These are phyloP conservation scores for Hyphopichia wangnamkhiaoensis DNA, from an alignment of 1,139 yeast species.

Conservation along the genomic window DNA sequence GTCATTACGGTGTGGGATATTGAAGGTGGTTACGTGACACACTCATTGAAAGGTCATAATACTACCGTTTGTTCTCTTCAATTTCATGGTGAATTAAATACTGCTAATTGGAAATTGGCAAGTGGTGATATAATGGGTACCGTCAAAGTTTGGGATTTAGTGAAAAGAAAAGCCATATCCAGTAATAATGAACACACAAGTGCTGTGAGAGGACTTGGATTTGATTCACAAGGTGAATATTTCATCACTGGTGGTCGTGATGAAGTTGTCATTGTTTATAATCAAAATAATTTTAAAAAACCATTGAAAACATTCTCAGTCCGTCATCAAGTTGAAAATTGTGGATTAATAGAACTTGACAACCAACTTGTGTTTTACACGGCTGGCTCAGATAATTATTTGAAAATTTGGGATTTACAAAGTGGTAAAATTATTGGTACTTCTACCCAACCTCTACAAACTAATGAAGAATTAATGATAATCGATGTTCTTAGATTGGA, in stretches of 20 bases:
- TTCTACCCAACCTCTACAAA: conserved; percentile 51
- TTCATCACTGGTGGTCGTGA: conserved; percentile 91
- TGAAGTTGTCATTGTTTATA: conserved; percentile 68
- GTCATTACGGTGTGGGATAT: conserved; percentile 90
- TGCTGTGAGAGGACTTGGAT: conserved; percentile 85
- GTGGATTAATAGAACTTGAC: conserved; percentile 58
- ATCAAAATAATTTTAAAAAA: conserved; percentile 49
- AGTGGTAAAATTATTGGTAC: conserved; percentile 42
- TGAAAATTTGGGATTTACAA: conserved; percentile 60
- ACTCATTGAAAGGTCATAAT: conserved; percentile 91
- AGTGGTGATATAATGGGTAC: conserved; percentile 89
- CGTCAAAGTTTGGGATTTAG: conserved; percentile 88
- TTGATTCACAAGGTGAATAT: conserved; percentile 51
- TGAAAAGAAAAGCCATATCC: conserved; percentile 66
- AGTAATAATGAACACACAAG: conserved; percentile 74
- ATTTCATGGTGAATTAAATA: conserved; percentile 72
- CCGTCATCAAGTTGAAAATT: conserved; percentile 76
- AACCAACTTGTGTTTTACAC: conserved; percentile 52
- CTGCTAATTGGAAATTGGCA: conserved; percentile 74
- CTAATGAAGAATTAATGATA: conserved; percentile 69
- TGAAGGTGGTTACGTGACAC: conserved; percentile 85
- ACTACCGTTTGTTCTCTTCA: conserved; percentile 80
- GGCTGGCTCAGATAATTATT: conserved; percentile 78
- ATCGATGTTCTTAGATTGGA: conserved; percentile 50
- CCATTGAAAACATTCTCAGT: conserved; percentile 70